Evolutionary conservation across 306 rosid species (phyloP).

Genomic region (Parietaria judaica): DNA sequence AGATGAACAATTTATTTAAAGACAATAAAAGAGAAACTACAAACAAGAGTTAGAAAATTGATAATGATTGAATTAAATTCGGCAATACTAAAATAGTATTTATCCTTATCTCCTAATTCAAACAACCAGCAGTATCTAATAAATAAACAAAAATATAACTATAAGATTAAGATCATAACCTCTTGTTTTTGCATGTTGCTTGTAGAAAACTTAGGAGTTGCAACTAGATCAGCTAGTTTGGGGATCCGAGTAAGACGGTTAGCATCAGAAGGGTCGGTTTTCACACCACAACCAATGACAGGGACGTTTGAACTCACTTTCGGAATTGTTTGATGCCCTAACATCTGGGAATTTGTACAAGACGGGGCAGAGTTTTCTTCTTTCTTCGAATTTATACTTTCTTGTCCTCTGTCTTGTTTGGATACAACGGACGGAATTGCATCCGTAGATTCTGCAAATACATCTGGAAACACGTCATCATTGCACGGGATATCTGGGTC

Average conservation of each 20-base stretch:
- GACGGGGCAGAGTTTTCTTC: constrained; percentile 28
- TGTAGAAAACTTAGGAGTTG: constrained; percentile 28
- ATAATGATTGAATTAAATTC: too few species aligned
- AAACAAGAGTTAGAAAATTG: too few species aligned
- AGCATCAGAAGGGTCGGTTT: constrained; percentile 28
- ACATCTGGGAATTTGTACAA: constrained; percentile 19
- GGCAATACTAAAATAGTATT: too few species aligned
- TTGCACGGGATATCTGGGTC: constrained; percentile 56
- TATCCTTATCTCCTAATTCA: not conserved
- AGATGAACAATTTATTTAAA: not conserved
- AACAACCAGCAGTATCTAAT: constrained; percentile 11
- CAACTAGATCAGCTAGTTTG: constrained; percentile 34
- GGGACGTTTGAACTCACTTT: constrained; percentile 23
- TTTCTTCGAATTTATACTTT: constrained; percentile 25
- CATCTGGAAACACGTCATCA: constrained; percentile 20
- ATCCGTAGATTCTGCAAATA: constrained; percentile 23
- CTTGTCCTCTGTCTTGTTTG: constrained; percentile 23
- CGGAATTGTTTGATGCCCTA: constrained; percentile 15
- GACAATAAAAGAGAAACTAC: too few species aligned
- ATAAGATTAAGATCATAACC: constrained; percentile 33
- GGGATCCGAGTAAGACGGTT: constrained; percentile 29
- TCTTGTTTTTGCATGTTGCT: constrained; percentile 34
- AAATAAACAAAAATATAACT: constrained; percentile 13
- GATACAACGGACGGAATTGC: constrained; percentile 18
- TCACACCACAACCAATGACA: constrained; percentile 27